Evolutionary conservation across 805 yeast species (phyloP).

Genomic region (Geotrichum ghanense): DNA sequence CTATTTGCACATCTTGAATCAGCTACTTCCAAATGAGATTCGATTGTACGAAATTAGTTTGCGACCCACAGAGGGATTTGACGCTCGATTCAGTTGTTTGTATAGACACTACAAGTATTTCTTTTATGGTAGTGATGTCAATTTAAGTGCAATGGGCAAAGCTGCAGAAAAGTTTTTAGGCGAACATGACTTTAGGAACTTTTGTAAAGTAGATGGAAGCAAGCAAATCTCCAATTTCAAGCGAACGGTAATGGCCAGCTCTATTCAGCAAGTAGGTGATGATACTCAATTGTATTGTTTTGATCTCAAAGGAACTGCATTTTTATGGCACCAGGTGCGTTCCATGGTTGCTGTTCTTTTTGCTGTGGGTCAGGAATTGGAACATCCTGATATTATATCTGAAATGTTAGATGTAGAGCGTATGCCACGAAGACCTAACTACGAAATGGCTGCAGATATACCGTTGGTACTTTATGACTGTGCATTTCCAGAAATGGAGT

Average conservation of each 20-base stretch:
- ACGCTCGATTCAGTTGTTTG: conserved; percentile 88
- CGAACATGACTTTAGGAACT: conserved; percentile 83
- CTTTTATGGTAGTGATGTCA: conserved; percentile 39
- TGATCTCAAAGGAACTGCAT: conserved; percentile 79
- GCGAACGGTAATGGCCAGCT: conserved; percentile 48
- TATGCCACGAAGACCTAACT: conserved; percentile 60
- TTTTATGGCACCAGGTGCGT: conserved; percentile 95
- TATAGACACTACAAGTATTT: conserved; percentile 78
- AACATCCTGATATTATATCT: conserved; percentile 43
- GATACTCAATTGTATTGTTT: conserved; percentile 40
- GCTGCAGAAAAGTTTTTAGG: conserved; percentile 62
- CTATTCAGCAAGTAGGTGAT: conserved; percentile 29
- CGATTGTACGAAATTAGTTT: conserved; percentile 72
- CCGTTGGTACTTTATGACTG: conserved; percentile 86
- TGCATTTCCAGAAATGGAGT: conserved; percentile 52
- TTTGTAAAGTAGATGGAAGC: conserved; percentile 88
- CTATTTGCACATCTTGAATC: conserved; percentile 64
- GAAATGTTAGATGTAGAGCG: conserved; percentile 47
- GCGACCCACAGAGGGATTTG: conserved; percentile 72
- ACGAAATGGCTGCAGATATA: conserved; percentile 80
- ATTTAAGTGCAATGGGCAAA: conserved; percentile 52
- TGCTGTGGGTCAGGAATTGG: conserved; percentile 68
- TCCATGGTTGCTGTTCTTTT: conserved; percentile 84
- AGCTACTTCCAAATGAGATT: conserved; percentile 69
- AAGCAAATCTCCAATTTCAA: conserved; percentile 76